phyloP scores from a whole-genome alignment of 2,329 filamentous ascomycete species.

The Cordyceps javanica region DNA sequence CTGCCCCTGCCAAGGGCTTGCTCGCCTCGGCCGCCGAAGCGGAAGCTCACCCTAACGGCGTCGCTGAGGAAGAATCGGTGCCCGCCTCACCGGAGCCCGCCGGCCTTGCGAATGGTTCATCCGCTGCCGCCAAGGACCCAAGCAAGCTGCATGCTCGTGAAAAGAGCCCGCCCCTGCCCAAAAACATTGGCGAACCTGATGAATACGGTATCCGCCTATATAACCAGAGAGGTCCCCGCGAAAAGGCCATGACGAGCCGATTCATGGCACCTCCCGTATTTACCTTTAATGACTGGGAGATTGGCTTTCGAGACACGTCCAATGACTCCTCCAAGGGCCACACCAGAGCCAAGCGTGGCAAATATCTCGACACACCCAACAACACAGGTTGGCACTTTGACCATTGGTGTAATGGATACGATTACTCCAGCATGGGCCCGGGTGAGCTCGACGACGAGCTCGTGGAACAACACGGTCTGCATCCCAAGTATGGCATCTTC shows the following conservation, averaged over 20 bases:
- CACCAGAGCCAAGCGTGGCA: slow-evolving; percentile 46
- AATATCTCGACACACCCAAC: slow-evolving; percentile 48
- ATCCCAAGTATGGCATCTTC: slow-evolving; percentile 49
- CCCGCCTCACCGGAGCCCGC: slow-evolving; percentile 31
- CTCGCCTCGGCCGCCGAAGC: slow-evolving; percentile 33
- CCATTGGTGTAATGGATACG: slow-evolving; percentile 46
- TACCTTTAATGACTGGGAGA: slow-evolving; percentile 46
- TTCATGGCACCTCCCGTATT: slow-evolving; percentile 43
- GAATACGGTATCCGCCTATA: slow-evolving; percentile 44
- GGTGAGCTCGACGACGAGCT: slow-evolving; percentile 46
- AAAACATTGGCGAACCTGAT: slow-evolving; percentile 41
- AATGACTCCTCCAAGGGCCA: slow-evolving; percentile 50
- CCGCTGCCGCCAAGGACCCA: slow-evolving; percentile 21
- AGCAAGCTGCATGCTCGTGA: slow-evolving; percentile 28
- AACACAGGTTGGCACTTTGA: slow-evolving; percentile 49
- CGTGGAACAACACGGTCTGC: slow-evolving; percentile 43
- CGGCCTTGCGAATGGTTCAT: slow-evolving; percentile 21
- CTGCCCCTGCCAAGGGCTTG: slow-evolving; percentile 32
- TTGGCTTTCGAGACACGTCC: slow-evolving; percentile 53
- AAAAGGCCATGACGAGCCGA: slow-evolving; percentile 45
- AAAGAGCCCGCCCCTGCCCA: slow-evolving; percentile 33
- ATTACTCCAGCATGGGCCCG: slow-evolving; percentile 41
- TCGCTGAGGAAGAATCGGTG: slow-evolving; percentile 29
- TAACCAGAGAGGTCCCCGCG: slow-evolving; percentile 33
- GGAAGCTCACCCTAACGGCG: slow-evolving; percentile 28